Percentiles rank a stretch among this genome's conserved stretches.
Conservation (phyloP, 1,139 yeast species). For the Debaryomycetaceae sp. region DNA sequence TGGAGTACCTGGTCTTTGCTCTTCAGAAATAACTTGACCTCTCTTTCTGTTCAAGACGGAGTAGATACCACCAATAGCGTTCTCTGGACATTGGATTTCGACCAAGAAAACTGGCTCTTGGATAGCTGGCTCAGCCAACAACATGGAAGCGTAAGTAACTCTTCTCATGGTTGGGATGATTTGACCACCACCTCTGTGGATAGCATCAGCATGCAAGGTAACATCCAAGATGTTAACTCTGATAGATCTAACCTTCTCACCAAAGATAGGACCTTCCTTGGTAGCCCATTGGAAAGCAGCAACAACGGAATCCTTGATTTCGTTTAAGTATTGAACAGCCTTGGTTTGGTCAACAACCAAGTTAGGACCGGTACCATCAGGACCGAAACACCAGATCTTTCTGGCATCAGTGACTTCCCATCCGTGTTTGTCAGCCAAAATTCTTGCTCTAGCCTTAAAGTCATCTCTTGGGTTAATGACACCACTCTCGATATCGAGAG, state of each 20-base stretch:
- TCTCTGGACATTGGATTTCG: conserved; percentile 99
- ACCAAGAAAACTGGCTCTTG: conserved; percentile 99
- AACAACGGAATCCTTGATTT: conserved; percentile 99
- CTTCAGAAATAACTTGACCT: conserved; percentile 99
- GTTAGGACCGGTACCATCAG: conserved; percentile 99
- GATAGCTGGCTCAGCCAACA: conserved; percentile 97
- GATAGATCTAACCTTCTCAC: conserved; percentile 94
- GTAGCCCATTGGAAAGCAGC: conserved; percentile 99
- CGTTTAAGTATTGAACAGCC: conserved; percentile 99
- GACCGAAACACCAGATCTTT: conserved; percentile 99
- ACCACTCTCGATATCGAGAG: conserved; percentile 91
- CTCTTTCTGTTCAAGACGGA: conserved; percentile 99
- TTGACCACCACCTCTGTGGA: conserved; percentile 99
- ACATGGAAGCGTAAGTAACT: conserved; percentile 97
- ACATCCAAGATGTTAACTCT: conserved; percentile 99
- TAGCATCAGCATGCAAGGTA: conserved; percentile 99
- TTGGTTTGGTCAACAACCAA: conserved; percentile 99
- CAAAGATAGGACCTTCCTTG: conserved; percentile 98
- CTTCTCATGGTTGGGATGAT: conserved; percentile 99
- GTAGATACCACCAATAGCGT: conserved; percentile 99
- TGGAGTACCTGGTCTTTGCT: conserved; percentile 99
- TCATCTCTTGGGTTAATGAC: conserved; percentile 93
- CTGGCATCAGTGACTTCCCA: conserved; percentile 99
- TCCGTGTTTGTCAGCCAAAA: conserved; percentile 97
- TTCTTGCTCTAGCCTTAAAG: conserved; percentile 98